Base-by-base conservation (phyloP, 768 basidiomycete species). In the Rubroboletus satanas region DNA sequence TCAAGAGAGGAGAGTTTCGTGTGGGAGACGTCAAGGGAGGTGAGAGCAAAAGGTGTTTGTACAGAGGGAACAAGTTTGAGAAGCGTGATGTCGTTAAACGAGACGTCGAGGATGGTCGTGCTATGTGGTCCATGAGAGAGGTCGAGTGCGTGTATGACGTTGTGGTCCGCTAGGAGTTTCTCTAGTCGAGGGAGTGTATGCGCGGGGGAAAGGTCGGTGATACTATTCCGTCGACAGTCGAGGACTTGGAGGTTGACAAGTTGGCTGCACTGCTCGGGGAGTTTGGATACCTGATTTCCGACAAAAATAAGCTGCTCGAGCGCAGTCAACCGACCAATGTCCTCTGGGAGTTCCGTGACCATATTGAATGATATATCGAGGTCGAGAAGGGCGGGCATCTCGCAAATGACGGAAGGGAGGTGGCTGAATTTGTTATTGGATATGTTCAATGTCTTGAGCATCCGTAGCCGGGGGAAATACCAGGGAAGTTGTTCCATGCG, bases 361-460 rank as follows among this genome's bases (percentile, higher is more conserved):
- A 79, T 83, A 75, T 99, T 99, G 78, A 98, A 98, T 0, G 97
- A 98, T 37, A 97, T 77, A 64, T 98, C 95, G 18, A 99, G 83
- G 62, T 95, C 91, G 36, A 80, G 74, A 18, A 99, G 81, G n/a
- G 74, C 79, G 5, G 75, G 71, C 65, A 98, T 82, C 56, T 86
- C 76, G 68, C 82, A 84, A 28, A 99, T 80, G 35, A 88, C 88
- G 0, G 75, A 60, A 0, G 96, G 96, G 48, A 98, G 77, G 7
- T 64, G 66, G 29, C 79, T 80, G 69, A 98, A 93, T 68, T 93
- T 91, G 78, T 98, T 99, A 72, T 98, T 98, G 51, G 94, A 96
- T 54, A 98, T 87, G 72, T 97, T 96, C 59, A 98, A 80, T 26
- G 83, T 82, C 46, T 81, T 82, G 51, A 98, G 81, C 42, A 75